A percentile compares a stretch with the other conserved stretches of the same genome.
Evolutionary conservation across 2,329 filamentous ascomycete genomes (phyloP).

Genomic region (Curvularia sp.): DNA sequence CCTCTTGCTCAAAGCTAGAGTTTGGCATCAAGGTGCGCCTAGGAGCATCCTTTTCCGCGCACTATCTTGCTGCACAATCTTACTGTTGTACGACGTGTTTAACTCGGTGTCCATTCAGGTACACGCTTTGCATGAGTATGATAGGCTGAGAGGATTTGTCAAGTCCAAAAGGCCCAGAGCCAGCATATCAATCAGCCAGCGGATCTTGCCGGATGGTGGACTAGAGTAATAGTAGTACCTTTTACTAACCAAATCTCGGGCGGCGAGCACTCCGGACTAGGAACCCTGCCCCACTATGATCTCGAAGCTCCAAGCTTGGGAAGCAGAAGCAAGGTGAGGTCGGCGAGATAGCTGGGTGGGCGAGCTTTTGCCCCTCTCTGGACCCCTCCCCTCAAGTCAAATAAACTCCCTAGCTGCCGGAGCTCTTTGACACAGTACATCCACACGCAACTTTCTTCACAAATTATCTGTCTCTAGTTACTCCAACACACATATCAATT

Average conservation of each 20-base stretch:
- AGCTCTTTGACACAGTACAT: neutral
- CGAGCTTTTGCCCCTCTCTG: slow-evolving; percentile 17
- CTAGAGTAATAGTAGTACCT: neutral
- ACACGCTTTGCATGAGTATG: slow-evolving; percentile 3
- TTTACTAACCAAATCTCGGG: neutral
- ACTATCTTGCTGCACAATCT: neutral
- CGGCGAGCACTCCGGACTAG: neutral
- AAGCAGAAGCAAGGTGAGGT: slow-evolving; percentile 19
- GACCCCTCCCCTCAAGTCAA: neutral
- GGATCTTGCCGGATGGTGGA: neutral
- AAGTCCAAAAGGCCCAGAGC: slow-evolving; percentile 1
- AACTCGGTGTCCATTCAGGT: slow-evolving; percentile 6
- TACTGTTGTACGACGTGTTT: neutral
- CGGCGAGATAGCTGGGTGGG: neutral
- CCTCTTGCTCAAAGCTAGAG: neutral
- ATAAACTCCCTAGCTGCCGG: neutral
- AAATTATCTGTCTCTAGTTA: neutral
- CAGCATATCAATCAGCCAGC: neutral
- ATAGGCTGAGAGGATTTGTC: slow-evolving; percentile 30
- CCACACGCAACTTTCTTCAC: neutral
- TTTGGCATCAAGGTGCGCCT: neutral
- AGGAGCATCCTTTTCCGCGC: neutral
- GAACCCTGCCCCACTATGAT: slow-evolving; percentile 18
- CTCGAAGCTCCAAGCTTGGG: slow-evolving; percentile 27
- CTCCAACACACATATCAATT: slow-evolving; percentile 1